Conservation (phyloP, 176 grass and related monocot genomes). For the Lolium multiflorum region DNA sequence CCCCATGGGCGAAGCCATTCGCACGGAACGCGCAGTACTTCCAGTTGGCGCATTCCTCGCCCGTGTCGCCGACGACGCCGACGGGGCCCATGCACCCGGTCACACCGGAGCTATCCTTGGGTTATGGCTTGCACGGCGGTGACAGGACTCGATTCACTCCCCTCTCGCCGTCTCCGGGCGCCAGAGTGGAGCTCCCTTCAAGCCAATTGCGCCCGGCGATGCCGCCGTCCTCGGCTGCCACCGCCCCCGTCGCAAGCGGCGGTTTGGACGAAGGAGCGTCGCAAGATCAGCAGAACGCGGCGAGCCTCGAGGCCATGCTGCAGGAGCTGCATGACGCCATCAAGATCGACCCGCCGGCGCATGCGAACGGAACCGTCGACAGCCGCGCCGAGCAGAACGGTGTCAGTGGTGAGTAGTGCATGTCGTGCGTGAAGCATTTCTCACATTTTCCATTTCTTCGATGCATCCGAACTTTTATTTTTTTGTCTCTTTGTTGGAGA, state of each 20-base stretch:
- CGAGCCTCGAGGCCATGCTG: conserved; percentile 58
- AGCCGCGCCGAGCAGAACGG: conserved; percentile 23
- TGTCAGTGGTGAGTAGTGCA: conserved; percentile 58
- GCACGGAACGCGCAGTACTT: conserved; percentile 30
- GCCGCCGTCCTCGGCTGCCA: background rate
- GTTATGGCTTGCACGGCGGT: conserved; percentile 18
- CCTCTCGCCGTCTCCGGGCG: conserved; percentile 19
- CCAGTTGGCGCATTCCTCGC: conserved; percentile 58
- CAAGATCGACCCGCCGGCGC: conserved; percentile 27
- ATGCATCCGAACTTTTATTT: conserved; percentile 34
- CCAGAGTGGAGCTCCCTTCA: conserved; percentile 72
- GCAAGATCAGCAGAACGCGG: conserved; percentile 28
- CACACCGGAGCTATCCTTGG: conserved; percentile 40
- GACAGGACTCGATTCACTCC: conserved; percentile 31
- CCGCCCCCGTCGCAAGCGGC: background rate
- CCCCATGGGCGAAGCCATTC: conserved; percentile 40
- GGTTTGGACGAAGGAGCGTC: background rate
- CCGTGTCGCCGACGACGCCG: conserved; percentile 48
- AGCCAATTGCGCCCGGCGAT: conserved; percentile 51
- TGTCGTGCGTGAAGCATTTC: conserved; percentile 53
- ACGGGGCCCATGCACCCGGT: background rate
- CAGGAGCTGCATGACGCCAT: conserved; percentile 56
- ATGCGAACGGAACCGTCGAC: background rate
- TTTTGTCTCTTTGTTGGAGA: conserved; percentile 48
- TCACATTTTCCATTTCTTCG: conserved; percentile 40